A percentile compares a stretch with the other conserved stretches of the same genome.
Conservation (phyloP, 2,329 filamentous ascomycete genomes). For the Polychaeton citri region DNA sequence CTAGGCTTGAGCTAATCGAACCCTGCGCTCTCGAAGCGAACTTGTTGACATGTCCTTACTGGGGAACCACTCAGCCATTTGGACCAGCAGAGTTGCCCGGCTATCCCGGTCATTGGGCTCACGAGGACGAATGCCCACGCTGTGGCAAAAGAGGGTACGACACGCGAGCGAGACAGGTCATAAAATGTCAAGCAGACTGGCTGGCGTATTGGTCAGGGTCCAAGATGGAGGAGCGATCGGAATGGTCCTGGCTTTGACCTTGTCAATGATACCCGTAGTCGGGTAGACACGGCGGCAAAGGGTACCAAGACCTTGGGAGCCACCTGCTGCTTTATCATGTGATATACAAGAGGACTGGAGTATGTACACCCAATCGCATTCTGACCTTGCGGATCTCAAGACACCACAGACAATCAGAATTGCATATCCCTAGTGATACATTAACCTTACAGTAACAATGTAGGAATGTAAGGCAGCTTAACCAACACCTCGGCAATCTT, state of each 20-base stretch:
- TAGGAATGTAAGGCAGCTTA: too few relatives aligned
- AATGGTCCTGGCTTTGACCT: neutral
- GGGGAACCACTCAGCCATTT: constrained; percentile 12
- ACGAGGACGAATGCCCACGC: constrained; percentile 11
- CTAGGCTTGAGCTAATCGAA: constrained; percentile 28
- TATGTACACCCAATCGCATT: too few relatives aligned
- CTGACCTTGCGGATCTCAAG: too few relatives aligned
- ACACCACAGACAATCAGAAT: too few relatives aligned
- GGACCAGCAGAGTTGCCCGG: constrained; percentile 13
- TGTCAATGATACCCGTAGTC: neutral
- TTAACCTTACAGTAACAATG: too few relatives aligned
- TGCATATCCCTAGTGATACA: too few relatives aligned
- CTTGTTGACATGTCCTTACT: constrained; percentile 28
- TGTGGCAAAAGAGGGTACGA: constrained; percentile 16
- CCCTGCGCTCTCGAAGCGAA: constrained; percentile 29
- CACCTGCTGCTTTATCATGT: too few relatives aligned
- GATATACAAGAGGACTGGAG: too few relatives aligned
- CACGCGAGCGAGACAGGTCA: constrained; percentile 7
- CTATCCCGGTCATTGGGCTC: constrained; percentile 8
- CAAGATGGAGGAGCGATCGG: neutral
- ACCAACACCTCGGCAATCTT: too few relatives aligned
- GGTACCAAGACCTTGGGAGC: too few relatives aligned
- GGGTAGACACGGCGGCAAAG: too few relatives aligned
- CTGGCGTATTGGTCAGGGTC: neutral
- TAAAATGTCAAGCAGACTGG: neutral